These are phyloP conservation scores for Sindora glabra DNA, from an alignment of 306 rosid species.

Conservation along the genomic window DNA sequence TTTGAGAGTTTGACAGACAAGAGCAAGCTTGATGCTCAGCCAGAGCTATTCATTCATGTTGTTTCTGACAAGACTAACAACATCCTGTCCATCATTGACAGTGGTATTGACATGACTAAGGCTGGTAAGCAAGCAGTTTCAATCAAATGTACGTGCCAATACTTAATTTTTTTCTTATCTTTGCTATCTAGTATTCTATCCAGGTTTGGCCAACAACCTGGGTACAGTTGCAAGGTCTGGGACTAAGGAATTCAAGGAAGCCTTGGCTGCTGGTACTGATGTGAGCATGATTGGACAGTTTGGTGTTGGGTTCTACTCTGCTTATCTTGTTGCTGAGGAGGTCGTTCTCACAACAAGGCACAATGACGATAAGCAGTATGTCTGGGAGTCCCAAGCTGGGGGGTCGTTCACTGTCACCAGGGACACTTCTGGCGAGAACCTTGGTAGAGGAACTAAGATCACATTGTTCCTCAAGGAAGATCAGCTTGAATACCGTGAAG, in stretches of 20 bases:
- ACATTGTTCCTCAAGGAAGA: slow-evolving; percentile 79
- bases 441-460: slow-evolving; percentile 88
- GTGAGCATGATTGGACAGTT: slow-evolving; percentile 98
- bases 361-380: slow-evolving; percentile 91
- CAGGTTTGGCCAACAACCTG: slow-evolving; percentile 93
- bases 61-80: slow-evolving; percentile 77
- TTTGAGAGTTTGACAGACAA: slow-evolving; percentile 87
- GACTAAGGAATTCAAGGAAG: slow-evolving; percentile 97
- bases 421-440: slow-evolving; percentile 65
- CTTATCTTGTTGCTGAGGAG: slow-evolving; percentile 87
- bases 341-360: slow-evolving; percentile 83
- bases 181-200: neutral
- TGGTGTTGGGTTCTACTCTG: slow-evolving; percentile 96
- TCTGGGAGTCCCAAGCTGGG: slow-evolving; percentile 97
- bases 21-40: slow-evolving; percentile 91
- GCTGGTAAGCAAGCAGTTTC: slow-evolving; percentile 49
- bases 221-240: slow-evolving; percentile 99
- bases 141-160: neutral
- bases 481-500: slow-evolving; percentile 92
- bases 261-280: slow-evolving; percentile 95
- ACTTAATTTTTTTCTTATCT: neutral
- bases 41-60: slow-evolving; percentile 82
- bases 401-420: slow-evolving; percentile 91
- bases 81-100: slow-evolving; percentile 67
- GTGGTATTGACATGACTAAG: slow-evolving; percentile 96